Conservation (phyloP, 306 rosid genomes). For the Alnus glutinosa region DNA sequence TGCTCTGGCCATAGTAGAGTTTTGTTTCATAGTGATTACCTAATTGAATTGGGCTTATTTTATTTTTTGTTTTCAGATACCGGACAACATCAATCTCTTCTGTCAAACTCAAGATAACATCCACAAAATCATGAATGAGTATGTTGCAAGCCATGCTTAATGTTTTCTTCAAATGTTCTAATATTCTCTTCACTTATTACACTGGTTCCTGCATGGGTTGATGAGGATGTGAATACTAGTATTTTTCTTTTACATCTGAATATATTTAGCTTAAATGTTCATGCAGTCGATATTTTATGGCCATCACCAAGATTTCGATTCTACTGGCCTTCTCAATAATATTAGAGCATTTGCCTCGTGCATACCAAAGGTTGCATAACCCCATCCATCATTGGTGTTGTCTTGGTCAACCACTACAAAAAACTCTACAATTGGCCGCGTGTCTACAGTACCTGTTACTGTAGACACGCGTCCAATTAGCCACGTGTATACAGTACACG, state of each 20-base stretch:
- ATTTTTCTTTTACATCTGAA: not conserved
- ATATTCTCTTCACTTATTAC: not conserved
- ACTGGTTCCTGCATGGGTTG: not conserved
- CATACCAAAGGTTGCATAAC: not conserved
- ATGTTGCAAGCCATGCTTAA: conserved; percentile 34
- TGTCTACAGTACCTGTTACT: too few relatives aligned
- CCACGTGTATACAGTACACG: too few relatives aligned
- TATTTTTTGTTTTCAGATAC: conserved; percentile 58
- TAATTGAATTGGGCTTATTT: conserved; percentile 18
- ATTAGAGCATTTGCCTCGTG: not conserved
- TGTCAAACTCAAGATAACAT: conserved; percentile 85
- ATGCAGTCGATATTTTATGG: not conserved
- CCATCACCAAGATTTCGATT: not conserved
- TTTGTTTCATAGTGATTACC: conserved; percentile 17
- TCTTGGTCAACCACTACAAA: not conserved
- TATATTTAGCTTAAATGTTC: not conserved
- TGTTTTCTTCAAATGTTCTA: conserved; percentile 1
- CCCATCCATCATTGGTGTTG: not conserved
- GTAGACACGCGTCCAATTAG: too few relatives aligned
- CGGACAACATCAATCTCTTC: conserved; percentile 77
- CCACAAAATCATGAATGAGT: conserved; percentile 81
- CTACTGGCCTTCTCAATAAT: not conserved
- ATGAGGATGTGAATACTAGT: not conserved
- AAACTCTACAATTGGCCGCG: too few relatives aligned
- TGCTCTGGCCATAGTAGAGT: too few relatives aligned